Percentiles rank a stretch among this genome's conserved stretches.
phyloP scores from a whole-genome alignment of 1,284 basidiomycete genomes.

The Afroboletus lepidellus region DNA sequence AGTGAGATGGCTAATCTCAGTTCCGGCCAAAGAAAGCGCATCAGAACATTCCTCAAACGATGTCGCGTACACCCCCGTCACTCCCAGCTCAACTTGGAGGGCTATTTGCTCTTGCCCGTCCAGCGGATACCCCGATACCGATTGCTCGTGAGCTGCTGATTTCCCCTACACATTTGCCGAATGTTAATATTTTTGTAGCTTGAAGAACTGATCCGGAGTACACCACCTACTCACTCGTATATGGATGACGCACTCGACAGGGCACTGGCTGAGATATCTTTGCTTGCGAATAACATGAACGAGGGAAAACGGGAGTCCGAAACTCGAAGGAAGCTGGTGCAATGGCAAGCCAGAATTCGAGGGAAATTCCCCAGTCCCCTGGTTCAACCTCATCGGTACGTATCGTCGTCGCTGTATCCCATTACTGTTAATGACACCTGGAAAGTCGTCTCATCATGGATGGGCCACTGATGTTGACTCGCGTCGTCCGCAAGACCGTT shows the following conservation, averaged over 20 bases:
- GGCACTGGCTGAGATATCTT: constrained; percentile 82
- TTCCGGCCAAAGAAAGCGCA: constrained; percentile 80
- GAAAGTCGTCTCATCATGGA: constrained; percentile 83
- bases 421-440: constrained; percentile 10
- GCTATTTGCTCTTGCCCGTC: constrained; percentile 91
- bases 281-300: constrained; percentile 91
- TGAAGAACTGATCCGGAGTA: constrained; percentile 80
- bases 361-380: constrained; percentile 93
- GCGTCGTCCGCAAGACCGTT: constrained; percentile 86
- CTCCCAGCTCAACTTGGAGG: constrained; percentile 95
- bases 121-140: constrained; percentile 97
- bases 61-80: constrained; percentile 85
- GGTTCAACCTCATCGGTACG: constrained; percentile 93
- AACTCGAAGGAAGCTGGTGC: constrained; percentile 82
- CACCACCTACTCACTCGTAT: constrained; percentile 71
- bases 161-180: not conserved
- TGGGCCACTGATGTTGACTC: constrained; percentile 77
- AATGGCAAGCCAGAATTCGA: constrained; percentile 90
- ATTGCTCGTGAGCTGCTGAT: constrained; percentile 63
- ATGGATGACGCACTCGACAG: constrained; percentile 83
- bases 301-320: constrained; percentile 95
- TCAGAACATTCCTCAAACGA: constrained; percentile 84
- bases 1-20: constrained; percentile 48
- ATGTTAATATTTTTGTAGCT: constrained; percentile 48
- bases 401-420: constrained; percentile 5